Conservation (phyloP, 179 eudicot species). For the Kewa caespitosa region DNA sequence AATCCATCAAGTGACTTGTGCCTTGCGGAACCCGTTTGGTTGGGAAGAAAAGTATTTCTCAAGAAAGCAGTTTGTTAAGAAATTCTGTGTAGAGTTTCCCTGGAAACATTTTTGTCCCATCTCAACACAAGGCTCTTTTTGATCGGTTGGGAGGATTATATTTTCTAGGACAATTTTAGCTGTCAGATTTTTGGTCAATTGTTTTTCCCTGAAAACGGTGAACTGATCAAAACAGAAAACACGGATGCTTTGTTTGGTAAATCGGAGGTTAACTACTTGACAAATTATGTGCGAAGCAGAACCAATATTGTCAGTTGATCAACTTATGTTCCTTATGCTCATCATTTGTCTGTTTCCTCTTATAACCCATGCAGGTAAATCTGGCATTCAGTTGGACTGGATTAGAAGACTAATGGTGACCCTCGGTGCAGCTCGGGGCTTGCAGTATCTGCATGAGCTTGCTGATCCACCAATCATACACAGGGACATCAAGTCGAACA, state of each 20-base stretch:
- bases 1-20: background rate
- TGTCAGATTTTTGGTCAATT: too few species aligned
- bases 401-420: constrained; percentile 39
- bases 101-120: too few species aligned
- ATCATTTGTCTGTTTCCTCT: background rate
- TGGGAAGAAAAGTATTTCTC: too few species aligned
- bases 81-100: too few species aligned
- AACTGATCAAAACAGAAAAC: too few species aligned
- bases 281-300: background rate
- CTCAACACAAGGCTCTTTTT: too few species aligned
- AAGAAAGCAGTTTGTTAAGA: too few species aligned
- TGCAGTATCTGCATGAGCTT: constrained; percentile 47
- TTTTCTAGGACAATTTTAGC: too few species aligned
- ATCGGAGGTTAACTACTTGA: too few species aligned
- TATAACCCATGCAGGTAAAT: constrained; percentile 32
- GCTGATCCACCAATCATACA: constrained; percentile 57
- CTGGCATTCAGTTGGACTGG: constrained; percentile 46
- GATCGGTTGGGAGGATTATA: too few species aligned
- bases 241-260: too few species aligned
- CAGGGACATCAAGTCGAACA: constrained; percentile 40
- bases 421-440: constrained; percentile 49
- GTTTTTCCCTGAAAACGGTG: too few species aligned
- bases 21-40: background rate
- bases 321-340: background rate
- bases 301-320: background rate